Evolutionary conservation across 2,329 filamentous ascomycete genomes (phyloP).

Genomic region (Cordyceps cicadae): DNA sequence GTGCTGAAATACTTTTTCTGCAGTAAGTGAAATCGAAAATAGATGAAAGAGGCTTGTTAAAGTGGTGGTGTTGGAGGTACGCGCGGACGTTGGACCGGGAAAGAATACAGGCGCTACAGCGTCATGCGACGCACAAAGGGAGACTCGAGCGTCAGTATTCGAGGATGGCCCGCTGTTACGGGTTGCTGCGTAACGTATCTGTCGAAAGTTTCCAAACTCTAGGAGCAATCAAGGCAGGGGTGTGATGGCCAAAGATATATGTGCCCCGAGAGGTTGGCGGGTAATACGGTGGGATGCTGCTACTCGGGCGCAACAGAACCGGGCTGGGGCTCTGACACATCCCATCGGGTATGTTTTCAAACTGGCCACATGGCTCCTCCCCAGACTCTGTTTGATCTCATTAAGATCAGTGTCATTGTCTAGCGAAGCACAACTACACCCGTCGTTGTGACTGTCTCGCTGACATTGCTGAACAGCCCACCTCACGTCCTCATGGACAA

Average conservation of each 20-base stretch:
- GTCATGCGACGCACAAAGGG: not conserved
- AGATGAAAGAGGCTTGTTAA: not conserved
- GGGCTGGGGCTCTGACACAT: slow-evolving; percentile 5
- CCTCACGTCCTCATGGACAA: not conserved
- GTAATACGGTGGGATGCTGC: not conserved
- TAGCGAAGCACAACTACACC: not conserved
- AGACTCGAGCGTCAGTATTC: not conserved
- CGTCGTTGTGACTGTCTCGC: not conserved
- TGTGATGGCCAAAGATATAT: not conserved
- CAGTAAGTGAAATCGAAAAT: not conserved
- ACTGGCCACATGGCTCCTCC: not conserved
- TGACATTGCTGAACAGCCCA: not conserved
- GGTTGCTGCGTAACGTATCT: slow-evolving; percentile 4
- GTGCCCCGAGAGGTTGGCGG: not conserved
- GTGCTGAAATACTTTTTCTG: not conserved
- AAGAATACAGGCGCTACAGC: not conserved
- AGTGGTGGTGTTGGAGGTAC: not conserved
- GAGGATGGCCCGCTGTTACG: slow-evolving; percentile 1
- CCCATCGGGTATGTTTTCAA: not conserved
- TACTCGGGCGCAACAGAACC: slow-evolving; percentile 1
- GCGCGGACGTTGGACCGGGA: not conserved
- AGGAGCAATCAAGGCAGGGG: not conserved
- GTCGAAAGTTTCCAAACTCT: not conserved
- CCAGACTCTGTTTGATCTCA: not conserved
- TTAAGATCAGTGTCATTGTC: not conserved